A percentile compares a stretch with the other conserved stretches of the same genome.
These are phyloP conservation scores for Neonectria magnoliae DNA, from an alignment of 2,329 filamentous ascomycete genomes.

Conservation along the genomic window DNA sequence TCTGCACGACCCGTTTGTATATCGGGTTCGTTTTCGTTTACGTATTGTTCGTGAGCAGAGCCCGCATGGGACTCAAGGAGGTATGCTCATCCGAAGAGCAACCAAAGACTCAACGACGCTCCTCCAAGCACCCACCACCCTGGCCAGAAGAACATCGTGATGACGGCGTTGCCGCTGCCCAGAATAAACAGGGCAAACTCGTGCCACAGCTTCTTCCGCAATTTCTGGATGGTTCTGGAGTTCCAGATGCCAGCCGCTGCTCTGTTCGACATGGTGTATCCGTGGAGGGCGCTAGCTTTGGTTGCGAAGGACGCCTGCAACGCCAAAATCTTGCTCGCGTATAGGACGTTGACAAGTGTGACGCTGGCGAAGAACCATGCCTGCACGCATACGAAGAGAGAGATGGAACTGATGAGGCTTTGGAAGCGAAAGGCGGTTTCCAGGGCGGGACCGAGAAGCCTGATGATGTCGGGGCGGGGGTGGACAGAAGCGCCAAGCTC, in stretches of 20 bases:
- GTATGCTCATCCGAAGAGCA: conserved; percentile 46
- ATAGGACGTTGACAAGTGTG: conserved; percentile 37
- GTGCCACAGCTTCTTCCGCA: conserved; percentile 60
- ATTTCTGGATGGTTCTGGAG: conserved; percentile 45
- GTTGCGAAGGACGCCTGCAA: conserved; percentile 42
- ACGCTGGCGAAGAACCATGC: conserved; percentile 45
- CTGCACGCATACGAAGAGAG: conserved; percentile 46
- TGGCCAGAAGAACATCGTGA: conserved; percentile 66
- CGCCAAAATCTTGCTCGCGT: conserved; percentile 41
- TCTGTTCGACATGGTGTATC: conserved; percentile 43
- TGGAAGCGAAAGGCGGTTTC: conserved; percentile 49
- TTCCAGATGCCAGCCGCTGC: conserved; percentile 50
- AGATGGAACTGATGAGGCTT: conserved; percentile 45
- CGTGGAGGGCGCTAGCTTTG: conserved; percentile 44
- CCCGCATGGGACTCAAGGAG: conserved; percentile 11
- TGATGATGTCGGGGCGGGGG: conserved; percentile 46
- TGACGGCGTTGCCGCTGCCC: conserved; percentile 59
- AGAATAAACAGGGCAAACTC: conserved; percentile 64
- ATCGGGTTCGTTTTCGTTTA: conserved; percentile 18
- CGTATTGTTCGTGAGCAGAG: conserved; percentile 18
- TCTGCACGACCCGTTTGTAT: conserved; percentile 12
- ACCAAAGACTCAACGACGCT: conserved; percentile 47
- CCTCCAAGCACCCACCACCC: conserved; percentile 62
- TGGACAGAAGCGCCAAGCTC: conserved; percentile 44
- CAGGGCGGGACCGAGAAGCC: conserved; percentile 48